A percentile compares a stretch with the other conserved stretches of the same genome.
Evolutionary conservation across 208 protist genomes (phyloP).

Genomic region (Acanthamoeba triangularis): DNA sequence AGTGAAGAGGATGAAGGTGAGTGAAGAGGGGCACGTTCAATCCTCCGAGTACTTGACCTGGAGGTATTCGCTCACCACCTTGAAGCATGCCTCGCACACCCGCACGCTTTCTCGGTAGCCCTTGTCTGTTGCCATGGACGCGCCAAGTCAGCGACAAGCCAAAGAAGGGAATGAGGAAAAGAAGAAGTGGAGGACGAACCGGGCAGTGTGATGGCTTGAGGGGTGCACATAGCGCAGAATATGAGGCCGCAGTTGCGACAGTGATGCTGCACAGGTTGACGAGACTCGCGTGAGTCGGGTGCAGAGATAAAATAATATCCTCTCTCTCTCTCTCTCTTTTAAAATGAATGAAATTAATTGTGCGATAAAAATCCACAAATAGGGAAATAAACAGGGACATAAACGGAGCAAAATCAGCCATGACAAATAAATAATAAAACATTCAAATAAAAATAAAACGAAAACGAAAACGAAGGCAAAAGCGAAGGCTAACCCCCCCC

Average conservation of each 20-base stretch:
- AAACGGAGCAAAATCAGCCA: background rate
- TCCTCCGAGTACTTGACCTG: background rate
- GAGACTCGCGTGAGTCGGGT: background rate
- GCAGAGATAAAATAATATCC: background rate
- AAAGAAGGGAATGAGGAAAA: background rate
- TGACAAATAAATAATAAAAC: background rate
- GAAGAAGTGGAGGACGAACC: background rate
- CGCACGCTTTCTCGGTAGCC: background rate
- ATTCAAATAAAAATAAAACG: background rate
- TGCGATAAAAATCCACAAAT: too few relatives aligned
- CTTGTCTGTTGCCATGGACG: background rate
- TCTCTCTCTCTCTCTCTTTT: too few relatives aligned
- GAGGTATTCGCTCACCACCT: background rate
- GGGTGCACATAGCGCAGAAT: background rate
- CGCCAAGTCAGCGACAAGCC: background rate
- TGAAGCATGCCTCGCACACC: background rate
- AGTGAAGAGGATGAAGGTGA: too few relatives aligned
- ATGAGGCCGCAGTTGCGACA: conserved; percentile 3
- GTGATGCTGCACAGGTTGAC: background rate
- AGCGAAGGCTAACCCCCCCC: background rate
- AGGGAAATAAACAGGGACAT: background rate
- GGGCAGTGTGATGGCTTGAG: background rate
- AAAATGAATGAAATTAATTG: background rate
- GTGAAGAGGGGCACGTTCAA: too few relatives aligned
- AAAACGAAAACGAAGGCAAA: background rate